Base-by-base conservation (phyloP, 2,329 filamentous ascomycete species). In the Arthrobotrys conoides region DNA sequence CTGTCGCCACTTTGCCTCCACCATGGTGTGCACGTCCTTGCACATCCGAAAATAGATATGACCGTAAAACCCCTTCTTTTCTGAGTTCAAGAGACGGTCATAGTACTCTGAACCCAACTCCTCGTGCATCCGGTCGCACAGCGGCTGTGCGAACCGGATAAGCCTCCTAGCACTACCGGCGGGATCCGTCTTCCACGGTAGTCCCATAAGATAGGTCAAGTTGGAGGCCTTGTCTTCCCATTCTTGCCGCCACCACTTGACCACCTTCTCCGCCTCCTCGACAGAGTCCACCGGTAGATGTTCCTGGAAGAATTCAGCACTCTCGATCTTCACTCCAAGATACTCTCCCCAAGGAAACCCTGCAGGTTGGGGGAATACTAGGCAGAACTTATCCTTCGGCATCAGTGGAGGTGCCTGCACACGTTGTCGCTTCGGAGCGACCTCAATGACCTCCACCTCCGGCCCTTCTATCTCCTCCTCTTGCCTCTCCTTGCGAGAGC, bases 1-100 rank as follows among this genome's bases (percentile, higher is more conserved):
- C 4, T 9, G 10, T 10, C 20, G 44, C 49, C 36, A 46, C 64
- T 65, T 33, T 6, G 12, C 22, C 33, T 61, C n/a, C 30, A 48
- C n/a, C 12, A 33, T n/a, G 6, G 44, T 46, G 38, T 59, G 53
- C 24, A 69, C 38, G 18, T 69, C 64, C 20, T 38, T 67, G 44
- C 55, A 69, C 53, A 76, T 76, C 44, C 53, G 48, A 51, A 33
- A 76, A 49, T 63, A 76, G n/a, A 76, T 18, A 27, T 76, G 61
- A 4, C 71, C 71, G 65, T 76, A 76, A 46, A 64, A 18, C 33
- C 64, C 38, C 64, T 76, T 76, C 44, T 64, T 76, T 16, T 24
- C 55, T 16, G 44, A n/a, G 9, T 69, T 22, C 65, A 76, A 64
- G 14, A 76, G 65, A 12, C 46, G 27, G 10, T 24, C 33, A 10